A percentile compares a stretch with the other conserved stretches of the same genome.
Evolutionary conservation across 352 stramenopile genomes (phyloP).

Genomic region (Blastocystis sp.): DNA sequence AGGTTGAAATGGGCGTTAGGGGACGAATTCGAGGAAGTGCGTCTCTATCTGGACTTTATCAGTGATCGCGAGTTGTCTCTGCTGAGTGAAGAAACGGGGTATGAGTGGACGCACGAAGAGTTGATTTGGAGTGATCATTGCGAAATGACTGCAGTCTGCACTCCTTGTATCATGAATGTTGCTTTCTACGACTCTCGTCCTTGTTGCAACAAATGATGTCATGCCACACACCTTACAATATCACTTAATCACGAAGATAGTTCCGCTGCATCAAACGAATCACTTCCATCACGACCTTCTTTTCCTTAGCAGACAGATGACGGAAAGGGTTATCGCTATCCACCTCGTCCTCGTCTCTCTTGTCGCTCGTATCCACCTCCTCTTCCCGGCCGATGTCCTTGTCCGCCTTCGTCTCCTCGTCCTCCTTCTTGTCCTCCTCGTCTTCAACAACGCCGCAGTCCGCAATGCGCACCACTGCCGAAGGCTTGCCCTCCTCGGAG

Average conservation of each 20-base stretch:
- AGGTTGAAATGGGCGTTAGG: neutral
- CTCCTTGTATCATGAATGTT: neutral
- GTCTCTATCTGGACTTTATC: neutral
- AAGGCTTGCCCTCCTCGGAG: slow-evolving; percentile 9
- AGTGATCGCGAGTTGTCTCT: neutral
- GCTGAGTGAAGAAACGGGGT: neutral
- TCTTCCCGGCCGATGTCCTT: too few relatives aligned
- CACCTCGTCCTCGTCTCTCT: neutral
- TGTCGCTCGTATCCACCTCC: neutral
- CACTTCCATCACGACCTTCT: neutral
- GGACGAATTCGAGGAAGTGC: neutral
- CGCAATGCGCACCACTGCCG: slow-evolving; percentile 2
- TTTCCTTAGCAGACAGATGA: too few relatives aligned
- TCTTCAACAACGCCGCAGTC: slow-evolving; percentile 26
- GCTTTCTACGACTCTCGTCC: neutral
- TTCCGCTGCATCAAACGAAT: neutral
- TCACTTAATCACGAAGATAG: neutral
- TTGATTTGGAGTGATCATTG: neutral
- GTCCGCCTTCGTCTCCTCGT: neutral
- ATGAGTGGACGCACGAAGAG: neutral
- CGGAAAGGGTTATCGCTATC: neutral
- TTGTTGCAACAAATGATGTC: neutral
- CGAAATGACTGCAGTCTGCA: neutral
- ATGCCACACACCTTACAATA: neutral
- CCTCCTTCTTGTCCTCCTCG: neutral